Base-by-base conservation (phyloP, 768 basidiomycete genomes). In the Mycena leptocephala region DNA sequence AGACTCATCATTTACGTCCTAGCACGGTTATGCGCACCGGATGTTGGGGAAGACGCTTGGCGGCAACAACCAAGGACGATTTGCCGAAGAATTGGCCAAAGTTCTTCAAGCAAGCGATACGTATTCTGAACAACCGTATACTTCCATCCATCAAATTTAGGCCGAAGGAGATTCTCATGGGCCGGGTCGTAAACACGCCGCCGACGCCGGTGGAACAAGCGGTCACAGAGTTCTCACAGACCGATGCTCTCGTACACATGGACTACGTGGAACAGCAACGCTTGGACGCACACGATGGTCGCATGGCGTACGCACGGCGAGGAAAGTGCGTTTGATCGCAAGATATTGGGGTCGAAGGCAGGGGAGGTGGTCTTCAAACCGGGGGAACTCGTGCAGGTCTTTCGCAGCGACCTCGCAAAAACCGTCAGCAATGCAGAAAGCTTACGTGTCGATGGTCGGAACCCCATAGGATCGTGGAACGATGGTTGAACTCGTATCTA, bases 311-410 rank as follows among this genome's bases (percentile, higher is more conserved):
- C 28, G 80, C 83, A 5, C 13, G 65, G 9, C 48, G 72, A 18
- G 37, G 80, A 2, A 86, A 86, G 62, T 0, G 78, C 58, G 0
- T 87, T 87, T 48, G 82, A 87, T 71, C 53, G 58, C 48, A 68
- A 70, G 20, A 79, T 86, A 0, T 14, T 77, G 30, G 35, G 18
- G 3, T 53, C 32, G 11, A 33, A 43, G 13, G 51, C 75, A 3
- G 73, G 82, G 1, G 81, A 77, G n/a, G 80, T 84, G 5, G 46
- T 71, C 5, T 87, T 86, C 74, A 7, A 66, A 3, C 11, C 16
- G 10, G 82, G 83, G 0, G 70, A 85, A 11, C 79, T 87, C 2
- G 82, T 85, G 8, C 85, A 87, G 74, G 76, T 86, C 0, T 82
- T 81, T 28, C 56, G 80, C 20, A 83, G 70, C 13, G 72, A 81